phyloP scores from a whole-genome alignment of 352 stramenopile genomes.

The Pelagophyceae sp. region DNA sequence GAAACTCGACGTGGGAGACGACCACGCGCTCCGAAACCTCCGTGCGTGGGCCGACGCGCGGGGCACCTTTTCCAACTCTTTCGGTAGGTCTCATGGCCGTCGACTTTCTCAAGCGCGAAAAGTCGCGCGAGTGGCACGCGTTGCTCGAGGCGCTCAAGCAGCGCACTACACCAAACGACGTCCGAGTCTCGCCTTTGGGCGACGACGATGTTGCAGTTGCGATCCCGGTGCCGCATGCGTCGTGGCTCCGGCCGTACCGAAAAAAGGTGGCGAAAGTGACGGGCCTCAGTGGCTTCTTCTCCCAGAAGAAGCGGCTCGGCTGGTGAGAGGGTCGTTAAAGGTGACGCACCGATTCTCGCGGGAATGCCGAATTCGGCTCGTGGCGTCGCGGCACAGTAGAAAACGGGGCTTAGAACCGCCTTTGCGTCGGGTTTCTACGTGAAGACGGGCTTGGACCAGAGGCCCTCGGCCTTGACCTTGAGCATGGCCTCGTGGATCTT shows the following conservation, averaged over 20 bases:
- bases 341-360: too few relatives aligned
- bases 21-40: neutral
- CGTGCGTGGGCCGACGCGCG: too few relatives aligned
- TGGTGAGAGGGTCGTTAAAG: too few relatives aligned
- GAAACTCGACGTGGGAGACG: constrained; percentile 11
- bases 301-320: neutral
- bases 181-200: neutral
- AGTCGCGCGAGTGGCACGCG: neutral
- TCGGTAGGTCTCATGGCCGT: neutral
- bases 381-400: too few relatives aligned
- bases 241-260: neutral
- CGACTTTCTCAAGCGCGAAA: constrained; percentile 14
- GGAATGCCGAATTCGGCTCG: too few relatives aligned
- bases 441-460: constrained; percentile 24
- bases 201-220: neutral
- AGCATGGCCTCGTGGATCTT: constrained; percentile 19
- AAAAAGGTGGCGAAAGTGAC: neutral
- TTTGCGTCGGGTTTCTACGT: too few relatives aligned
- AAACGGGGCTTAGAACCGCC: too few relatives aligned
- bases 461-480: constrained; percentile 20
- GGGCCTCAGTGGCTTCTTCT: constrained; percentile 9
- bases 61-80: neutral
- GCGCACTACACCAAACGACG: neutral
- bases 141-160: neutral
- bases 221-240: neutral